Percentiles rank a stretch among this genome's conserved stretches.
Conservation (phyloP, 179 eudicot species). For the Heliamphora ciliata region DNA sequence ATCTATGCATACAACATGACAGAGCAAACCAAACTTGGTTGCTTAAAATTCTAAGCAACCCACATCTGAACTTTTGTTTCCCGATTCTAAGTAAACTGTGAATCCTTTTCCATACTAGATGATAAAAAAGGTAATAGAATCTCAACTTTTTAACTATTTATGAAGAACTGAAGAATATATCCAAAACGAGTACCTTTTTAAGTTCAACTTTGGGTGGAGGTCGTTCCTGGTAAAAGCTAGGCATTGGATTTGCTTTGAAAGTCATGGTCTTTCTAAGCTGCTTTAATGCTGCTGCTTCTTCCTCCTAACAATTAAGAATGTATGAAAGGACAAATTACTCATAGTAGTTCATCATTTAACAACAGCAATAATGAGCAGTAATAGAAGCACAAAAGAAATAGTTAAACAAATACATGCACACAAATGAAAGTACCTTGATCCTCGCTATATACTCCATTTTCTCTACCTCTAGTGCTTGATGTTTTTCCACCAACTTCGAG, state of each 20-base stretch:
- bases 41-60: no score
- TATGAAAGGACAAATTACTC: not conserved
- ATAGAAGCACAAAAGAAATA: slow-evolving; percentile 9
- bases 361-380: not conserved
- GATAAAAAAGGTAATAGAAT: not conserved
- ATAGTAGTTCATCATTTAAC: not conserved
- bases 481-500: slow-evolving; percentile 79
- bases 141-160: no score
- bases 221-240: slow-evolving; percentile 58
- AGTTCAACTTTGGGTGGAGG: slow-evolving; percentile 72
- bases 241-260: slow-evolving; percentile 79
- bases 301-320: slow-evolving; percentile 44
- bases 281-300: slow-evolving; percentile 66
- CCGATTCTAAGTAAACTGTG: not conserved
- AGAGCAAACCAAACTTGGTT: no score
- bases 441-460: slow-evolving; percentile 69
- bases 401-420: slow-evolving; percentile 1
- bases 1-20: no score
- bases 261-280: slow-evolving; percentile 69
- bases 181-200: slow-evolving; percentile 40
- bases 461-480: slow-evolving; percentile 80
- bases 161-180: not conserved
- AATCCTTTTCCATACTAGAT: not conserved
- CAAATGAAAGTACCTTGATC: slow-evolving; percentile 48
- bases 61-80: no score